Percentiles rank a stretch among this genome's conserved stretches.
phyloP scores from a whole-genome alignment of 2,329 filamentous ascomycete genomes.

The Trichophyton schoenleinii region DNA sequence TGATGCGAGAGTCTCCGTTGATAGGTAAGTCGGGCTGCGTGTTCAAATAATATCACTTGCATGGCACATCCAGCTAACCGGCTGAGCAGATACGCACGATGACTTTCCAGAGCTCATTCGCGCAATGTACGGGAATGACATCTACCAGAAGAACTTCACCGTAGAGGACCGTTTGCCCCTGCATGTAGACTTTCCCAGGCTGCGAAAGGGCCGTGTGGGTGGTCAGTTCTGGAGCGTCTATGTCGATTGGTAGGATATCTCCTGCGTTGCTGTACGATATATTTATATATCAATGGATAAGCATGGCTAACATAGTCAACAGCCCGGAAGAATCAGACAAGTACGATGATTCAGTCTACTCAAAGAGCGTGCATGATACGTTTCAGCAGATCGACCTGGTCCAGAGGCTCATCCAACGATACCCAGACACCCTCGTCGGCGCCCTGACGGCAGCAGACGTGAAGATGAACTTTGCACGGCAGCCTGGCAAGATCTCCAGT shows the following conservation, averaged over 20 bases:
- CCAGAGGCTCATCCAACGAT: slow-evolving; percentile 49
- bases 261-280: slow-evolving; percentile 1
- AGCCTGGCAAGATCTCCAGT: slow-evolving; percentile 54
- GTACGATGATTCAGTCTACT: slow-evolving; percentile 16
- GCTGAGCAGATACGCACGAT: slow-evolving; percentile 65
- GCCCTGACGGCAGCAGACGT: slow-evolving; percentile 43
- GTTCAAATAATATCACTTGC: not conserved
- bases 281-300: slow-evolving; percentile 6
- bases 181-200: slow-evolving; percentile 69
- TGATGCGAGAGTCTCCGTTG: not conserved
- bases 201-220: slow-evolving; percentile 51
- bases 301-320: not conserved
- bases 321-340: slow-evolving; percentile 5
- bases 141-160: slow-evolving; percentile 63
- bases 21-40: not conserved
- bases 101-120: slow-evolving; percentile 70
- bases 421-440: slow-evolving; percentile 49
- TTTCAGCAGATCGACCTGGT: slow-evolving; percentile 65
- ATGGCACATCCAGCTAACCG: not conserved
- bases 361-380: slow-evolving; percentile 50
- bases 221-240: slow-evolving; percentile 93
- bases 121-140: slow-evolving; percentile 56
- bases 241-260: slow-evolving; percentile 45
- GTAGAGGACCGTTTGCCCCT: slow-evolving; percentile 51
- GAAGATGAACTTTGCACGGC: slow-evolving; percentile 54